A percentile compares a stretch with the other conserved stretches of the same genome.
phyloP scores from a whole-genome alignment of 192 early-diverging fungal genomes.

The Kappamyces sp. region DNA sequence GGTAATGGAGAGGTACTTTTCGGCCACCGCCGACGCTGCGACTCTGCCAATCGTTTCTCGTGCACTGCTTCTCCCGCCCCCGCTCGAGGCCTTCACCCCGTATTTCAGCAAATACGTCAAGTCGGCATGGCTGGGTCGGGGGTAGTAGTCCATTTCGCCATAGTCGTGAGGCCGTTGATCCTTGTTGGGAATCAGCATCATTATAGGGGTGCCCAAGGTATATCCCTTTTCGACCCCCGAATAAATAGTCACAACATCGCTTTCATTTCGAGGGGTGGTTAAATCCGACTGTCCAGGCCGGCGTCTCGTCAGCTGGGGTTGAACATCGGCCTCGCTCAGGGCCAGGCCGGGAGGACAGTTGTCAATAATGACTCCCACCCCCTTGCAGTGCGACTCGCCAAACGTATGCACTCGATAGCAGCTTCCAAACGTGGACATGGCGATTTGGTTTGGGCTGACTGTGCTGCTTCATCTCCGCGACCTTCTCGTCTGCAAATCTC shows the following conservation, averaged over 20 bases:
- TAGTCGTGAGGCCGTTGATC: constrained; percentile 97
- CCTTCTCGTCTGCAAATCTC: too few relatives aligned
- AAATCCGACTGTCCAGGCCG: constrained; percentile 93
- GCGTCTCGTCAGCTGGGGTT: constrained; percentile 84
- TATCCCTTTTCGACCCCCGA: constrained; percentile 90
- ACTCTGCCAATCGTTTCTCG: constrained; percentile 96
- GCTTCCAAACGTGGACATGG: constrained; percentile 73
- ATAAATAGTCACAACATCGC: constrained; percentile 85
- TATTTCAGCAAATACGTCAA: constrained; percentile 96
- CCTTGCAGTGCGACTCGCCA: constrained; percentile 98
- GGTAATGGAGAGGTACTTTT: constrained; percentile 81
- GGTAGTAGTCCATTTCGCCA: constrained; percentile 90
- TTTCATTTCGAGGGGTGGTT: constrained; percentile 96
- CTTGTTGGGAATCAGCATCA: constrained; percentile 83
- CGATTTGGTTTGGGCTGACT: too few relatives aligned
- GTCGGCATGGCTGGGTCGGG: constrained; percentile 96
- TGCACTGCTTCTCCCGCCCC: constrained; percentile 90
- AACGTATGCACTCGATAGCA: constrained; percentile 87
- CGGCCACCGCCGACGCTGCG: constrained; percentile 94
- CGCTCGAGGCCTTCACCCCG: constrained; percentile 87
- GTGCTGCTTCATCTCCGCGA: too few relatives aligned
- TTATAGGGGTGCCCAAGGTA: constrained; percentile 92
- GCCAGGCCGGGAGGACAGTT: constrained; percentile 92
- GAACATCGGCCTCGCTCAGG: constrained; percentile 85
- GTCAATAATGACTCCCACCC: constrained; percentile 93